These are phyloP conservation scores for Psilocybe subaeruginosa DNA, from an alignment of 768 basidiomycete species.

Conservation along the genomic window DNA sequence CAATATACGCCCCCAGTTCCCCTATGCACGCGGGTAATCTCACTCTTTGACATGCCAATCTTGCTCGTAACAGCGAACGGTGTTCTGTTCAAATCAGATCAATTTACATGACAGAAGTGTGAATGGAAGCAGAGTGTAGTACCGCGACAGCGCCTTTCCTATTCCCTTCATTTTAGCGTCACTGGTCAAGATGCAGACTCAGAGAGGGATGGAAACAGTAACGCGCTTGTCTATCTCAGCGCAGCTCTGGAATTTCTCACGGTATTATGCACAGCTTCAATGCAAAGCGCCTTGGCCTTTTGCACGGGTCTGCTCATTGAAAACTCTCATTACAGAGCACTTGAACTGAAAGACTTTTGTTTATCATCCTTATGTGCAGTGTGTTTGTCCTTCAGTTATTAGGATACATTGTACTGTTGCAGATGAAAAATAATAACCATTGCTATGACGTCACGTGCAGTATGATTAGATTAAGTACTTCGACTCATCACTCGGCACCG, in stretches of 20 bases:
- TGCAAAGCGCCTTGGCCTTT: not conserved
- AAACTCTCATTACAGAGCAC: too few relatives aligned
- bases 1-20: not conserved
- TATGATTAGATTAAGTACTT: conserved; percentile 5
- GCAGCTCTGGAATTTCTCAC: conserved; percentile 6
- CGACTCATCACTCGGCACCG: conserved; percentile 3
- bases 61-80: conserved; percentile 88
- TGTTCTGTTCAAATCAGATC: conserved; percentile 52
- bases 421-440: not conserved
- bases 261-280: not conserved
- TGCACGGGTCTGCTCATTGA: not conserved
- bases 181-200: conserved; percentile 3
- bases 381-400: too few relatives aligned
- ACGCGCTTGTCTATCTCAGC: conserved; percentile 13
- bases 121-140: conserved; percentile 5
- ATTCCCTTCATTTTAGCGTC: conserved; percentile 76
- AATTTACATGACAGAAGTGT: not conserved
- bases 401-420: too few relatives aligned
- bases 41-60: conserved; percentile 94
- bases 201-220: conserved; percentile 5
- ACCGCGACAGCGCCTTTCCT: conserved; percentile 79
- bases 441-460: conserved; percentile 26
- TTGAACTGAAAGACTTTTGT: too few relatives aligned
- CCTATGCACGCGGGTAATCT: conserved; percentile 25
- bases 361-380: too few relatives aligned